Base-by-base conservation (phyloP, 2,329 filamentous ascomycete species). In the Curvularia verruculosa region DNA sequence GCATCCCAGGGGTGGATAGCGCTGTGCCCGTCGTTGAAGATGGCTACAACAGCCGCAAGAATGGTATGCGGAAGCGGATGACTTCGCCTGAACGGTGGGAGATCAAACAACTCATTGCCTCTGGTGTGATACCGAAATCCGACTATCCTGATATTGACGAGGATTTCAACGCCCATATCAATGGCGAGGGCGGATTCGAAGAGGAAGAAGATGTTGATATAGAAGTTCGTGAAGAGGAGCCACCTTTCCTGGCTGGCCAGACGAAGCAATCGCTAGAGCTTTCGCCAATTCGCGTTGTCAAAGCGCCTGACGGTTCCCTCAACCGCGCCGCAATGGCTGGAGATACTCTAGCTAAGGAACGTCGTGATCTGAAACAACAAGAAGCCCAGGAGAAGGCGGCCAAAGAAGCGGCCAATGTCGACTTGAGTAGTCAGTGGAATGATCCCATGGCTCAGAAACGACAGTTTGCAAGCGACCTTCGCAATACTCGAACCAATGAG, bases 41-140 rank as follows among this genome's bases (percentile, higher is more conserved):
- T 40, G 83, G 85, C 37, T 82, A 82, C 28, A 79, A 83, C 50
- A 46, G 66, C 18, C 75, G 70, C 24, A 73, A 65, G 23, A 72
- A 72, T 46, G 81, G 82, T 39, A 89, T 89, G 53, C 92, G 91
- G 75, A 99, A 99, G 80, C 85, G 95, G 50, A 89, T 98, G 88
- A 98, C 94, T 0, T 97, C 94, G 13, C 95, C 95, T 1, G 95
- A 99, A 74, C 83, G 95, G 71, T 99, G 95, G 94, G 95, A 99
- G 75, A 97, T 99, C 61, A 87, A 94, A 60, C 95, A 99, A 72
- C 83, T 99, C 50, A 98, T 99, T 70, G 92, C 94, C 3, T 96
- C 95, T 4, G 95, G 96, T 44, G 94, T 96, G 8, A 89, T 92
- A 18, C 96, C 95, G 67, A 93, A 92, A 0, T 90, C 91, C 0